Evolutionary conservation across 352 stramenopile species (phyloP).

Genomic region (Globisporangium viniferum): DNA sequence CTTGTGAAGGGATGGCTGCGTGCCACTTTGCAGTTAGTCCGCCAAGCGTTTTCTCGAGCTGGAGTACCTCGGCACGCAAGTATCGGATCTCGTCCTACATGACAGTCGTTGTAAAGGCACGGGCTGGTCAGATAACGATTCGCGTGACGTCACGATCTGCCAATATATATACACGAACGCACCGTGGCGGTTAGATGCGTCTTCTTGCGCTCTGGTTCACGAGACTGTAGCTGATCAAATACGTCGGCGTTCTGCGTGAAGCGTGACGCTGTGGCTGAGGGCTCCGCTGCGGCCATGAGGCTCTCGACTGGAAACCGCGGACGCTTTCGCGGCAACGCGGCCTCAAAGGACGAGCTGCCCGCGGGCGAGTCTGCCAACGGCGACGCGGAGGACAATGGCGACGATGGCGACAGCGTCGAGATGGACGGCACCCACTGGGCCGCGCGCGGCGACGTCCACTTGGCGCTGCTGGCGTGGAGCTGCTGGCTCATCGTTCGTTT

Average conservation of each 20-base stretch:
- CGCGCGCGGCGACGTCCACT: conserved; percentile 2
- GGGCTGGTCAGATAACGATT: no score
- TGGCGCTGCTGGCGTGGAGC: neutral
- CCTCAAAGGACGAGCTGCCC: neutral
- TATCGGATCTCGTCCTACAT: neutral
- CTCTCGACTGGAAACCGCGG: neutral
- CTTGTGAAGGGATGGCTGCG: neutral
- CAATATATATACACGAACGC: neutral
- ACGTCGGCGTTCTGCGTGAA: neutral
- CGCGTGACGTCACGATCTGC: no score
- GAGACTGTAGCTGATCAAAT: neutral
- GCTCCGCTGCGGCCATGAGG: neutral
- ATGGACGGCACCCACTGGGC: neutral
- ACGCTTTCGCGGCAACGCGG: neutral
- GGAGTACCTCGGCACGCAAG: neutral
- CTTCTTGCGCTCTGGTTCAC: neutral
- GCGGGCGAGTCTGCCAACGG: neutral
- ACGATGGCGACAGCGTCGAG: neutral
- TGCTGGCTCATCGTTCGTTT: neutral
- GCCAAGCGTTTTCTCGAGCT: neutral
- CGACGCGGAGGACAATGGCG: neutral
- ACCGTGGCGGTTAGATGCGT: neutral
- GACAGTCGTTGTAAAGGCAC: neutral
- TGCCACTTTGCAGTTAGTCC: neutral
- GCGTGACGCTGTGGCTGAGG: neutral